A percentile compares a stretch with the other conserved stretches of the same genome.
Evolutionary conservation across 108 stramenopile species (phyloP).

Genomic region (Cyclostephanos tholiformis): DNA sequence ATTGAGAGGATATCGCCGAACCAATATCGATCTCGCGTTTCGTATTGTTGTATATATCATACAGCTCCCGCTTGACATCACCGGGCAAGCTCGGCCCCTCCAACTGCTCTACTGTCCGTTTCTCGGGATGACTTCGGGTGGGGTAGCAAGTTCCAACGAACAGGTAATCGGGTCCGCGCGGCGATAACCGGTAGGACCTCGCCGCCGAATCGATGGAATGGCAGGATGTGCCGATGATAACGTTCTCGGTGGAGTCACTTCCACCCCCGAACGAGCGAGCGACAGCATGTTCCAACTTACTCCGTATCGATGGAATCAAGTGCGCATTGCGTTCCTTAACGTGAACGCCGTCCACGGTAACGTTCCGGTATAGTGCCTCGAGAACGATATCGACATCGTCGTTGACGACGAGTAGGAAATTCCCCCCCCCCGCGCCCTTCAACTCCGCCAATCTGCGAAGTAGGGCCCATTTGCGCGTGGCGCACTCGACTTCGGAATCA

Average conservation of each 20-base stretch:
- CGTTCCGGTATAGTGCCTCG: constrained; percentile 23
- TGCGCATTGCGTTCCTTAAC: constrained; percentile 71
- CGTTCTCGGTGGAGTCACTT: constrained; percentile 12
- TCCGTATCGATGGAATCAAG: constrained; percentile 59
- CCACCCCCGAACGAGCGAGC: background rate
- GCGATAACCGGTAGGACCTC: constrained; percentile 19
- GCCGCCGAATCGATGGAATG: constrained; percentile 71
- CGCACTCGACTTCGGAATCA: background rate
- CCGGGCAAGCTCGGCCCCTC: constrained; percentile 81
- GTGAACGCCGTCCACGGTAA: constrained; percentile 70
- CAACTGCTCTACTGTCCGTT: constrained; percentile 52
- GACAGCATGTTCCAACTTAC: constrained; percentile 28
- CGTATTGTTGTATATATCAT: constrained; percentile 4
- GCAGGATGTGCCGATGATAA: constrained; percentile 72
- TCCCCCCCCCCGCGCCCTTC: background rate
- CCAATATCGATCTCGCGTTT: background rate
- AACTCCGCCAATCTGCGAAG: constrained; percentile 48
- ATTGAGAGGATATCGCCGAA: background rate
- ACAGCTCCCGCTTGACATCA: constrained; percentile 38
- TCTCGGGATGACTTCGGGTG: constrained; percentile 79
- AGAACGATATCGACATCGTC: constrained; percentile 61
- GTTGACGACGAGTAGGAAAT: constrained; percentile 62
- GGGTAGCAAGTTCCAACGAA: constrained; percentile 85
- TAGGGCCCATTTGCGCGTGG: constrained; percentile 22
- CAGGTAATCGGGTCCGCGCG: constrained; percentile 64